Percentiles rank a stretch among this genome's conserved stretches.
Conservation (phyloP, 2,329 filamentous ascomycete species). For the Coniochaeta sp. region DNA sequence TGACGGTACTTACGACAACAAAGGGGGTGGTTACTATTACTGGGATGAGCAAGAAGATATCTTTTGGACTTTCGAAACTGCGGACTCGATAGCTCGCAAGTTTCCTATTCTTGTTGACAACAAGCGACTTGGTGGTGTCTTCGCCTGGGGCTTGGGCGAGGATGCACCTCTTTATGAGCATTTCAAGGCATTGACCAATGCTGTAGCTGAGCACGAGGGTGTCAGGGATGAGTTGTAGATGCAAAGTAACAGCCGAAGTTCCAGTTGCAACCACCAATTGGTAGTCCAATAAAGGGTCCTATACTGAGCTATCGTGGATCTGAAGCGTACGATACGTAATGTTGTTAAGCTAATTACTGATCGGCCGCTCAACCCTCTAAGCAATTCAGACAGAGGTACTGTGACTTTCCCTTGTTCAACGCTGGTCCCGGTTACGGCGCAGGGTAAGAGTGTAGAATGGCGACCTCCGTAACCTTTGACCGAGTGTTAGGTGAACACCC, state of each 20-base stretch:
- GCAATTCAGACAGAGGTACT: background rate
- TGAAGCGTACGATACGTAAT: too few species aligned
- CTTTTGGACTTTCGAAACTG: constrained; percentile 72
- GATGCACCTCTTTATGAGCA: constrained; percentile 42
- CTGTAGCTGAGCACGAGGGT: constrained; percentile 10
- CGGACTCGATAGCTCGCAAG: constrained; percentile 52
- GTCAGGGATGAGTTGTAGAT: background rate
- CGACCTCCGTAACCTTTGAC: background rate
- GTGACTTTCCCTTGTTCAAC: background rate
- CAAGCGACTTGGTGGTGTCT: constrained; percentile 57
- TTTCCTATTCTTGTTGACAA: constrained; percentile 50
- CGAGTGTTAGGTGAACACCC: too few species aligned
- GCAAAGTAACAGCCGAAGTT: background rate
- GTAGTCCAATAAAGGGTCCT: background rate
- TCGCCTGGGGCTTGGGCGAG: constrained; percentile 70
- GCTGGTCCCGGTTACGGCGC: too few species aligned
- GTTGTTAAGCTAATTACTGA: too few species aligned
- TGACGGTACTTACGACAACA: constrained; percentile 47
- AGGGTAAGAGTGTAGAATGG: background rate
- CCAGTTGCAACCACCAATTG: background rate
- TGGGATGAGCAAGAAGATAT: constrained; percentile 50
- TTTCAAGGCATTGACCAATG: constrained; percentile 24
- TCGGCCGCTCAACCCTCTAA: too few species aligned
- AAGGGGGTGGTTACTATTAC: constrained; percentile 58
- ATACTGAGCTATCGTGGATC: background rate